These are phyloP conservation scores for Thraustotheca clavata DNA, from an alignment of 352 stramenopile species.

Conservation along the genomic window DNA sequence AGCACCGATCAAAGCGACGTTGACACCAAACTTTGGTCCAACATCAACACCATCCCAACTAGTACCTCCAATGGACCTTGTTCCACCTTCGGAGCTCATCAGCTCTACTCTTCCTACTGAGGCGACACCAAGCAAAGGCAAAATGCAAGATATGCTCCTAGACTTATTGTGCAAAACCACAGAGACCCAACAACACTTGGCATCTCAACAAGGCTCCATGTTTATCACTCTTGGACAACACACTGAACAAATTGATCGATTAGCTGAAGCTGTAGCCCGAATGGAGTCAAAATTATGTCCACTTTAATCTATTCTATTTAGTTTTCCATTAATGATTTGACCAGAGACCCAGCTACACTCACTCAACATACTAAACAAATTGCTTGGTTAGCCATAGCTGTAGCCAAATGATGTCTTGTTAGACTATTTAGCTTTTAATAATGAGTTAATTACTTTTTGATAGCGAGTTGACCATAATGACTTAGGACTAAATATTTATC, in stretches of 20 bases:
- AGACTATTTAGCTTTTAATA: too few species aligned
- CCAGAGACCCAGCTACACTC: too few species aligned
- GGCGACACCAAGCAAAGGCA: neutral
- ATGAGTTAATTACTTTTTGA: too few species aligned
- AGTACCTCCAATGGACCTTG: neutral
- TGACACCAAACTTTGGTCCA: neutral
- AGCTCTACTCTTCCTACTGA: neutral
- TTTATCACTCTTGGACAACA: slow-evolving; percentile 17
- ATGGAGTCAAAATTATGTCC: slow-evolving; percentile 17
- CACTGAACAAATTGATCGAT: slow-evolving; percentile 15
- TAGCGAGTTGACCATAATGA: too few species aligned
- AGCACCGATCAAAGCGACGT: neutral
- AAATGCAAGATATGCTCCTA: slow-evolving; percentile 18
- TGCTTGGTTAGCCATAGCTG: too few species aligned
- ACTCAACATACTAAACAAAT: too few species aligned
- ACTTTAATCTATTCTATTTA: neutral
- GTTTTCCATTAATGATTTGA: too few species aligned
- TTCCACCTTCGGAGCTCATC: neutral
- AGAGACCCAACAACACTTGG: slow-evolving; percentile 20
- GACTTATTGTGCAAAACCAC: slow-evolving; percentile 17
- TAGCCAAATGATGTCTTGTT: too few species aligned
- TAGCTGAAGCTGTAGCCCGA: slow-evolving; percentile 4
- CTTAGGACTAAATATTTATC: too few species aligned
- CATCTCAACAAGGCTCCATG: slow-evolving; percentile 13
- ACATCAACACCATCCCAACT: neutral